Base-by-base conservation (phyloP, 2,329 filamentous ascomycete genomes). In the Lachnellula occidentalis region DNA sequence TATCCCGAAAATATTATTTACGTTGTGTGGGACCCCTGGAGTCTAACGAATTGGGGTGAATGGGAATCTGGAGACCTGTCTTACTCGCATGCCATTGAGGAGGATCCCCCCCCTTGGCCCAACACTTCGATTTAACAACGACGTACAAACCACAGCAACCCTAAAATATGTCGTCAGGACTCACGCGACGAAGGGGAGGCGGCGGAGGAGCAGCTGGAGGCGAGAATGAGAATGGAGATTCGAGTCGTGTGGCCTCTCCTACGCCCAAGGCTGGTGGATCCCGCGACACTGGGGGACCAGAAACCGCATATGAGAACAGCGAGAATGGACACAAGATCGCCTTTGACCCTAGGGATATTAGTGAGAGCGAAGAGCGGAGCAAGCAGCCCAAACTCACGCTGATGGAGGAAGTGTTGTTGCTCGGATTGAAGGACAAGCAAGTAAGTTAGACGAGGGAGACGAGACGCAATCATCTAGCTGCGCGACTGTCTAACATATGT, bases 251-350 rank as follows among this genome's bases (percentile, higher is more conserved):
- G 64, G 78, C 79, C 66, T 87, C 84, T 48, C 85, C 85, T 39
- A 77, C 77, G 55, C 81, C 85, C 58, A 78, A 83, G 76, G 74
- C 83, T 76, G 77, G 82, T 67, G 78, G 78, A 45, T 72, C 78
- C 57, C 73, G 71, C 66, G 80, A 80, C 69, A 80, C 82, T 67
- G 75, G 66, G 67, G 76, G 71, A 61, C 83, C 82, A 67, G 83
- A 86, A 75, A 96, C 94, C 58, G 92, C 88, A 67, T 97, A 95
- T 78, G 88, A 92, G 75, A 91, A 80, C 70, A 81, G 87, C 72
- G 92, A 95, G 74, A 96, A 96, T 76, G 94, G 94, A 63, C 94
- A 97, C 81, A 96, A 95, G 80, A 97, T 99, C 73, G 94, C 92
- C 55, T 99, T 90, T 72, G 94, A 99, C 73, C 94, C 94, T 56